Evolutionary conservation across 2,329 filamentous ascomycete genomes (phyloP), one percentile per base, ranked within the genome.

Genomic region (Orbilia quercus): DNA sequence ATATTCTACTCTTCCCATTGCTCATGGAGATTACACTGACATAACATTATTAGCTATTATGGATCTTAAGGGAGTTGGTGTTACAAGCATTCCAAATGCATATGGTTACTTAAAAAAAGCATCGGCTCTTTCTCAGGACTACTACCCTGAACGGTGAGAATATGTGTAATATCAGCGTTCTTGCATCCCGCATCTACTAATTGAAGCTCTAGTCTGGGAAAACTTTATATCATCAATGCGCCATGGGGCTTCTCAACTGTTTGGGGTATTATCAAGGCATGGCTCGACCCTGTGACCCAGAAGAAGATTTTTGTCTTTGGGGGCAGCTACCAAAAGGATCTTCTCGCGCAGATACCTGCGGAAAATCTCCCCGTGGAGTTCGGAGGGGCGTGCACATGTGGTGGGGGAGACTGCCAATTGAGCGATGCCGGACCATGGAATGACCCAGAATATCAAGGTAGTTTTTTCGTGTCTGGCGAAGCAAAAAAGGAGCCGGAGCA

Each of bases 171-270:
- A 9, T 54, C 2, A 53, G 5, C 38, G n/a, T n/a, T 14, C 4
- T 25, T 47, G 25, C 11, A 31, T 36, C n/a, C 23, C 20, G 14
- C 7, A 44, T 40, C 11, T 59, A 22, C 51, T 65, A 57, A 75
- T 57, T 18, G n/a, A 7, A 20, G 36, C 53, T n/a, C 25, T 54
- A 77, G 76, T 28, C 86, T 99, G 71, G 95, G 95, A 79, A 93
- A 92, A 83, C 86, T 99, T 80, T 99, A 96, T 86, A 84, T 99
- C 78, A 97, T 99, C 88, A 99, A 99, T 83, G 91, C 94, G 1
- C 92, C 92, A 18, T 98, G 93, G 93, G 93, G 93, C 23, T 98
- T 98, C 85, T 89, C 89, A 75, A 86, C 86, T 77, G 90, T 92
- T 75, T 99, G 95, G 86, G 85, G 83, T 80, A 86, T 96, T 67